A percentile compares a stretch with the other conserved stretches of the same genome.
These are phyloP conservation scores for Cladosporium oxysporum DNA, from an alignment of 2,329 filamentous ascomycete genomes.

Conservation along the genomic window DNA sequence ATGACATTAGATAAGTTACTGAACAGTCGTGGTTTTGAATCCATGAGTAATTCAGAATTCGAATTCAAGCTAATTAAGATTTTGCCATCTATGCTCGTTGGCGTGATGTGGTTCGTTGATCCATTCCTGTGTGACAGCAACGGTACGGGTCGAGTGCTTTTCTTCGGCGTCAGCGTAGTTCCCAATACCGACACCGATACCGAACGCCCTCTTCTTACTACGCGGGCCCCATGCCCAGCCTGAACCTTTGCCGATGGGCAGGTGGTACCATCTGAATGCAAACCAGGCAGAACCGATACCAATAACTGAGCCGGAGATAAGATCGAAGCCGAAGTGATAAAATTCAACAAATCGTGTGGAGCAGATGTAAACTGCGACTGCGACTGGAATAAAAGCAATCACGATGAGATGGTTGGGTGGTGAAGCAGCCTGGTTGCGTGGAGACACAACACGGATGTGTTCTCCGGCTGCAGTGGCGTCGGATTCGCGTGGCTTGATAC, in stretches of 20 bases:
- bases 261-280: slow-evolving; percentile 81
- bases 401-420: slow-evolving; percentile 79
- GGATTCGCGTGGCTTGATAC: slow-evolving; percentile 15
- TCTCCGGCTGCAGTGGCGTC: slow-evolving; percentile 3
- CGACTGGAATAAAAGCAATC: slow-evolving; percentile 70
- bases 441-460: slow-evolving; percentile 30
- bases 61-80: too few species aligned
- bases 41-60: too few species aligned
- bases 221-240: slow-evolving; percentile 90
- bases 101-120: not conserved
- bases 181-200: slow-evolving; percentile 55
- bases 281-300: slow-evolving; percentile 71
- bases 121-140: not conserved
- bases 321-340: slow-evolving; percentile 89
- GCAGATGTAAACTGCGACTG: slow-evolving; percentile 76
- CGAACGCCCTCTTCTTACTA: slow-evolving; percentile 72
- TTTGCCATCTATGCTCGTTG: too few species aligned
- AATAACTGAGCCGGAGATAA: slow-evolving; percentile 80
- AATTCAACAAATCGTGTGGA: slow-evolving; percentile 85
- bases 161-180: slow-evolving; percentile 18
- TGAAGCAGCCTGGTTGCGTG: slow-evolving; percentile 71
- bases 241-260: slow-evolving; percentile 74
- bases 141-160: slow-evolving; percentile 3
- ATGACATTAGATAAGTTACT: too few species aligned
- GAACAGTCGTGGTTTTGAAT: too few species aligned